Evolutionary conservation across 1,139 yeast genomes (phyloP), one percentile per base, ranked within the genome.

Genomic region (Candida sanyaensis): DNA sequence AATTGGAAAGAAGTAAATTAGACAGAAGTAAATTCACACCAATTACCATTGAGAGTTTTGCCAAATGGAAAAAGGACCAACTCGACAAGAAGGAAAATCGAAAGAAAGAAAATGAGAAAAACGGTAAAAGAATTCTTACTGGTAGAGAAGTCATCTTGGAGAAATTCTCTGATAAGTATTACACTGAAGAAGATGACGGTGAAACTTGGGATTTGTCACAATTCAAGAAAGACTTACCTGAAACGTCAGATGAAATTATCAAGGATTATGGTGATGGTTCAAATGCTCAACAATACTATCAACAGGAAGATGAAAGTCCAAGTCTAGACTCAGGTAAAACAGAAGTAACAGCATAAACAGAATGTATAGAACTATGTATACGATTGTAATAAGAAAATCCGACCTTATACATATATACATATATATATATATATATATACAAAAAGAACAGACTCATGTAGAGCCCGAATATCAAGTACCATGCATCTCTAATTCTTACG

Each of bases 1-100:
- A 95, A 65, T 83, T 95, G 50, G 99, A 93, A 71, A 85, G 98
- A 71, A 87, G 83, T 55, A 86, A 84, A 63, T 76, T 95, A 63
- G 96, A 96, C 59, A 85, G 77, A 65, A 72, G 80, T 49, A 79
- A 83, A 45, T 79, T 91, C 62, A 92, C 97, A 2, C 97, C 98
- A 29, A 91, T 95, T 52, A 92, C 96, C 1, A 73, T 83, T 34
- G 92, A 87, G 51, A 66, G 91, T n/a, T 95, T 95, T 66, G 79
- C 79, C 38, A 79, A 79, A 61, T 95, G 99, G 99, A 92, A 92
- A 72, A 65, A 69, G 55, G 81, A 83, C 54, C 88, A 90, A 58
- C 70, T 71, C 52, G 79, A 78, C 52, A 81, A 81, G 66, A 86
- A 79, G 69, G 73, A 75, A 46, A 84, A 84, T 58, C 84, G 80